A percentile compares a stretch with the other conserved stretches of the same genome.
These are phyloP conservation scores for Beauveria australis DNA, from an alignment of 2,329 filamentous ascomycete genomes.

Conservation along the genomic window DNA sequence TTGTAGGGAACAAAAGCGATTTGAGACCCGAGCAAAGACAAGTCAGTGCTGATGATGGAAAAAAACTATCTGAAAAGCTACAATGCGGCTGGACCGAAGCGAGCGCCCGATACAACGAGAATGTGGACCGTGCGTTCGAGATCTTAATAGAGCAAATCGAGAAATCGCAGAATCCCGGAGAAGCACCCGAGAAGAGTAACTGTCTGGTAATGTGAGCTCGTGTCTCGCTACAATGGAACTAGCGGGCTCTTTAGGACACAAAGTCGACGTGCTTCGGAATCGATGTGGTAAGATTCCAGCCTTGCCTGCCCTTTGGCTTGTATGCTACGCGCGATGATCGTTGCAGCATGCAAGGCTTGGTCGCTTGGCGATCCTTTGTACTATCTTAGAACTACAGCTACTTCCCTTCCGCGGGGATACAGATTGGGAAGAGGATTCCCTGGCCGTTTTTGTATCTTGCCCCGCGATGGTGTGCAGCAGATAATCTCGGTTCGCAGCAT, in stretches of 20 bases:
- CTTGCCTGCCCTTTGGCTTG: background rate
- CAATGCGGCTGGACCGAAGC: conserved; percentile 93
- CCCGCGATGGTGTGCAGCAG: background rate
- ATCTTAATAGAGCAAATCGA: conserved; percentile 92
- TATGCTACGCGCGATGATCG: background rate
- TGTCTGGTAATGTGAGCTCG: conserved; percentile 69
- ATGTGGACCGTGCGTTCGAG: conserved; percentile 88
- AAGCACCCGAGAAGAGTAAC: conserved; percentile 72
- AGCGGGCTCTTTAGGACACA: background rate
- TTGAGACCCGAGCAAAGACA: conserved; percentile 88
- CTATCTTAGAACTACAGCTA: background rate
- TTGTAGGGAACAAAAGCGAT: conserved; percentile 97
- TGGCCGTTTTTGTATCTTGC: background rate
- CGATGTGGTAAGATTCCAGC: background rate
- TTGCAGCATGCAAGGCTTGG: background rate
- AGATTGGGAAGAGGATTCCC: background rate
- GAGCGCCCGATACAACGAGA: conserved; percentile 87
- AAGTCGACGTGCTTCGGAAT: background rate
- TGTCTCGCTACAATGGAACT: background rate
- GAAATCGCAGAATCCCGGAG: conserved; percentile 82
- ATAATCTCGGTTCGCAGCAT: background rate
- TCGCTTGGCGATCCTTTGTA: background rate
- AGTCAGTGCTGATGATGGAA: conserved; percentile 77
- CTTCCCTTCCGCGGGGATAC: background rate
- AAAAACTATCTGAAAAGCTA: conserved; percentile 75